Evolutionary conservation across 1,284 basidiomycete species (phyloP), one percentile per base, ranked within the genome.

Genomic region (Sporisorium sorghi): DNA sequence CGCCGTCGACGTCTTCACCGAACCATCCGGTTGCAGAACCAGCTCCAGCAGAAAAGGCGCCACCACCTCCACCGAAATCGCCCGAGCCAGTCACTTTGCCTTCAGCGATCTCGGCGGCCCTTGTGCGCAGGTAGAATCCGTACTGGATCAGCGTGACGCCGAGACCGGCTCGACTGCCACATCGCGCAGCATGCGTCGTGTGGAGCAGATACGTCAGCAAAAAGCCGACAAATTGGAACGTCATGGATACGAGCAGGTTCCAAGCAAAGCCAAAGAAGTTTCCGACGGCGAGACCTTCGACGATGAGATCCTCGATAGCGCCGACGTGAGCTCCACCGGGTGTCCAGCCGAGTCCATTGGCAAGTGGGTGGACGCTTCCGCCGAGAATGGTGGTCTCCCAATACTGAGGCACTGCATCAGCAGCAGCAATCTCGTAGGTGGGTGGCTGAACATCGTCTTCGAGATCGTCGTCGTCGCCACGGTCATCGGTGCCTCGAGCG

Each of bases 361-460:
- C 87, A 3, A 93, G 90, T 63, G 80, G 76, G 55, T 79, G 76
- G 0, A 77, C 77, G 14, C 73, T 72, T 17, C 70, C 67, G 9
- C 79, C 79, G 14, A 96, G 92, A 15, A 97, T 90, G 0, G 94
- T 95, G 2, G 93, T 97, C 85, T 99, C 96, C 93, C 94, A 98
- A 85, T 99, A 99, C 0, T 94, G 90, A 0, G 96, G 97, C 0
- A 93, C 94, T 0, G 93, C 89, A 83, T 99, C 96, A 10, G 91
- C 90, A 64, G 95, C 91, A 1, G 96, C 96, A 23, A 90, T 88
- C 42, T 90, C 89, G 84, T 99, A 99, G 0, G 94, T 91, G 89
- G 95, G 80, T 7, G 71, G 60, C 52, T 77, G 60, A 5, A 91
- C 90, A 15, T 70, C 77, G 33, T 70, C 72, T 46, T 64, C 57